Evolutionary conservation across 1,284 basidiomycete genomes (phyloP), one percentile per base, ranked within the genome.

Genomic region (Naganishia cerealis): DNA sequence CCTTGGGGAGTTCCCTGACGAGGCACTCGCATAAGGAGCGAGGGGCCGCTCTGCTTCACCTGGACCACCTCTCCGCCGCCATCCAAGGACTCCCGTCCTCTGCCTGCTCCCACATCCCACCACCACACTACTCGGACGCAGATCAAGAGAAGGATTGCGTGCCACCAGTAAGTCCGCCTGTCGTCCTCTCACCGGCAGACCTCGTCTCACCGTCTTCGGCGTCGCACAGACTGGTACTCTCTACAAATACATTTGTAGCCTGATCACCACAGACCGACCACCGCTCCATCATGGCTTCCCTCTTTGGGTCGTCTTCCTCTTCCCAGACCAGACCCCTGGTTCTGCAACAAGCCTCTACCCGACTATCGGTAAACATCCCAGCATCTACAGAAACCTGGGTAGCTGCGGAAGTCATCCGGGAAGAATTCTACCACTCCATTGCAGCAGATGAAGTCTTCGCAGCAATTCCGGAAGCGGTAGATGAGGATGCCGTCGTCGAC

Each of bases 381-480:
- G 83, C 84, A 48, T 75, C 83, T 72, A 86, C 91, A 77, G 87
- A 92, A 65, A 77, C 77, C 79, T 94, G 92, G 92, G 90, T 92
- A 75, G 85, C 87, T 62, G 91, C 91, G 66, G 91, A 93, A 80
- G 87, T 92, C 75, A 86, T 94, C 71, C 85, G 90, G 77, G 91
- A 94, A 75, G 90, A 92, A 73, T 94, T 94, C 79, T 81, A 84
- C 69, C 87, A 91, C 78, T 81, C 85, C 67, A 86, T 90, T 57
- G 71, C 75, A 54, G 75, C 74, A 48, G 71, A 75, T 65, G 77
- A 79, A 69, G 77, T 78, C 43, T 67, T 71, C 46, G 67, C 72
- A 26, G 62, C 63, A 43, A 66, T 70, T n/a, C 18, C 48, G 12
- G 42, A 56, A 40, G 83, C 87, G 73, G 79, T 84, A 71, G 77